A percentile compares a stretch with the other conserved stretches of the same genome.
Evolutionary conservation across 2,329 filamentous ascomycete genomes (phyloP).

Genomic region (Xenosphaeropsis pyriputrescens): DNA sequence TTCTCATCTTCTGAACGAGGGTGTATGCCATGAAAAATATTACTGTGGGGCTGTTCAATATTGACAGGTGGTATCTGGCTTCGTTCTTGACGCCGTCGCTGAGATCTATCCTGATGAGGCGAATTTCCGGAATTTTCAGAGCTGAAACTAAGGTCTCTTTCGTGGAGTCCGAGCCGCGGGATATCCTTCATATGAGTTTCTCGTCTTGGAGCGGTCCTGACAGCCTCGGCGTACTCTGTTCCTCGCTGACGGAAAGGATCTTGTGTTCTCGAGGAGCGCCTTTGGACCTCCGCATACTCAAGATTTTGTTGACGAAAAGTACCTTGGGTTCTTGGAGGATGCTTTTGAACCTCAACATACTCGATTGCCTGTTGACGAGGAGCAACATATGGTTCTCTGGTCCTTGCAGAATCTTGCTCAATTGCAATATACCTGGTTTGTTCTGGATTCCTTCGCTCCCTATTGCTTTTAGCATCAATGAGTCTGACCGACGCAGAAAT

Average conservation of each 20-base stretch:
- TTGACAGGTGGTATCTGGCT: not conserved
- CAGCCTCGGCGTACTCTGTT: not conserved
- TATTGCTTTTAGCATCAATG: too few species aligned
- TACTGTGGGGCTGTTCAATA: not conserved
- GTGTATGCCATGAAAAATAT: not conserved
- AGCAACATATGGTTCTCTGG: too few species aligned
- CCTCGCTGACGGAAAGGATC: not conserved
- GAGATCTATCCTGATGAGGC: not conserved
- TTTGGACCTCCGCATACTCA: too few species aligned
- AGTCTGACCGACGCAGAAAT: too few species aligned
- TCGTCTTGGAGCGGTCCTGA: not conserved
- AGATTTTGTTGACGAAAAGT: too few species aligned
- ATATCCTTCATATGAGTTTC: not conserved
- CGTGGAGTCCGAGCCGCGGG: not conserved
- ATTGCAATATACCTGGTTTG: too few species aligned
- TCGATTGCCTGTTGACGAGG: too few species aligned
- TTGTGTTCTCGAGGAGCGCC: too few species aligned
- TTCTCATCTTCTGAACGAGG: constrained; percentile 1
- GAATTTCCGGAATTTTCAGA: not conserved
- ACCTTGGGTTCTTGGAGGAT: too few species aligned
- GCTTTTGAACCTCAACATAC: too few species aligned
- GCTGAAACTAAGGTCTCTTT: not conserved
- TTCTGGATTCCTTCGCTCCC: too few species aligned
- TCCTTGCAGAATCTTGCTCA: too few species aligned
- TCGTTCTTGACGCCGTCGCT: not conserved